Evolutionary conservation across 1,139 yeast species (phyloP).

Genomic region (Yamadazyma triangularis): DNA sequence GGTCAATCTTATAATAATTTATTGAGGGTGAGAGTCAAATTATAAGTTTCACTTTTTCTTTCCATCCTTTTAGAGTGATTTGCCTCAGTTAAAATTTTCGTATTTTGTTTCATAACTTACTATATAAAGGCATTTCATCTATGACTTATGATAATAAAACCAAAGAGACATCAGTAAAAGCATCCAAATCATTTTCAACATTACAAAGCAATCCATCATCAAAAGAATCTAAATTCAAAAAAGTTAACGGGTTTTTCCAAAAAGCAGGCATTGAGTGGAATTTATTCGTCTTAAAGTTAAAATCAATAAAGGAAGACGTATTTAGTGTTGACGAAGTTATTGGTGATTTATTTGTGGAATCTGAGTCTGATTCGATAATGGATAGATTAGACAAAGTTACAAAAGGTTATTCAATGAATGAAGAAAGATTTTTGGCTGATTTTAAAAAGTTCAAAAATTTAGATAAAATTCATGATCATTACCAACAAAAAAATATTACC

Average conservation of each 20-base stretch:
- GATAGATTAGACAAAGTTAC: constrained; percentile 19
- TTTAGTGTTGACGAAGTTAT: constrained; percentile 38
- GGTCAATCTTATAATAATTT: too few species aligned
- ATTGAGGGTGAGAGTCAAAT: too few species aligned
- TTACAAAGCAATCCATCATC: constrained; percentile 3
- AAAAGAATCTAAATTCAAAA: constrained; percentile 10
- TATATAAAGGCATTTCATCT: background rate
- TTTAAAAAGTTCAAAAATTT: constrained; percentile 31
- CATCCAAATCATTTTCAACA: constrained; percentile 3
- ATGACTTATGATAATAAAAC: background rate
- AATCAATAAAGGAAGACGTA: constrained; percentile 39
- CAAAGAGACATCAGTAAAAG: constrained; percentile 1
- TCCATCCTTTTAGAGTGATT: too few species aligned
- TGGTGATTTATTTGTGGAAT: constrained; percentile 39
- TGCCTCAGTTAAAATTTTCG: too few species aligned
- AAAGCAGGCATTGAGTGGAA: constrained; percentile 33
- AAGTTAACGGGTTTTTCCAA: constrained; percentile 20
- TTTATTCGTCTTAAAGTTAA: constrained; percentile 27
- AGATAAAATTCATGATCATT: constrained; percentile 29
- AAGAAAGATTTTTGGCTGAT: constrained; percentile 31
- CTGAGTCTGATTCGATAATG: constrained; percentile 21
- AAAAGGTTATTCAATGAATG: constrained; percentile 24
- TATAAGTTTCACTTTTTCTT: too few species aligned
- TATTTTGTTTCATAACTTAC: too few species aligned
- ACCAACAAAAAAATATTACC: constrained; percentile 10